A percentile compares a stretch with the other conserved stretches of the same genome.
phyloP scores from a whole-genome alignment of 352 stramenopile genomes.

The Blastocystis sp. region DNA sequence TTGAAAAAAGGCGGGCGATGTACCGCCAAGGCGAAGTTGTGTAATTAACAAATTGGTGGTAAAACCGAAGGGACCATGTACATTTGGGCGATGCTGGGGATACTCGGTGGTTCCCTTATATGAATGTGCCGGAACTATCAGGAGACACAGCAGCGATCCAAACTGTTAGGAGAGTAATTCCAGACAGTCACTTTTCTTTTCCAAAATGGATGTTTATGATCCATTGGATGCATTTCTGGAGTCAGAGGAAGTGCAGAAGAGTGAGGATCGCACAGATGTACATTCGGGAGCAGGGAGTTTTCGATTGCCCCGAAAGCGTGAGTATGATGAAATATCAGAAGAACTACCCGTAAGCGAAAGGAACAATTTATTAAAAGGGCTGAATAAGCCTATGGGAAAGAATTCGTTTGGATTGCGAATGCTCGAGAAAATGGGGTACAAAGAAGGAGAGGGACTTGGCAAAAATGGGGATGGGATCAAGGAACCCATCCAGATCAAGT shows the following conservation, averaged over 20 bases:
- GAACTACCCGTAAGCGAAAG: background rate
- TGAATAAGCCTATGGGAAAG: slow-evolving; percentile 10
- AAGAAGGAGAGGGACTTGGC: slow-evolving; percentile 45
- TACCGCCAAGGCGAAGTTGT: background rate
- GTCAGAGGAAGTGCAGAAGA: background rate
- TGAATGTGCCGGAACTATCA: too few species aligned
- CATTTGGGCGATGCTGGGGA: too few species aligned
- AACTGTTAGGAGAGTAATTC: too few species aligned
- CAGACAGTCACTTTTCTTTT: slow-evolving; percentile 12
- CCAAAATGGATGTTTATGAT: slow-evolving; percentile 39
- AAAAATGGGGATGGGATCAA: slow-evolving; percentile 54
- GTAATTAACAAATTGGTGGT: too few species aligned
- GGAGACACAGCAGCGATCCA: too few species aligned
- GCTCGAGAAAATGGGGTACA: slow-evolving; percentile 61
- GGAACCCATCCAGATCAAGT: slow-evolving; percentile 33
- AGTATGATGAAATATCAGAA: background rate
- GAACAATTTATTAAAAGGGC: background rate
- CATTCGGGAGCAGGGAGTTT: background rate
- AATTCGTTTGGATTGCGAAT: slow-evolving; percentile 43
- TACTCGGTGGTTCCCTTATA: too few species aligned
- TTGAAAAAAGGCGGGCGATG: background rate
- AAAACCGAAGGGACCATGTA: too few species aligned
- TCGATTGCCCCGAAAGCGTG: slow-evolving; percentile 26
- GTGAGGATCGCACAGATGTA: background rate
- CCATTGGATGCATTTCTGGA: slow-evolving; percentile 49